Evolutionary conservation across 768 basidiomycete genomes (phyloP).

Genomic region (Amanita polypyramis): DNA sequence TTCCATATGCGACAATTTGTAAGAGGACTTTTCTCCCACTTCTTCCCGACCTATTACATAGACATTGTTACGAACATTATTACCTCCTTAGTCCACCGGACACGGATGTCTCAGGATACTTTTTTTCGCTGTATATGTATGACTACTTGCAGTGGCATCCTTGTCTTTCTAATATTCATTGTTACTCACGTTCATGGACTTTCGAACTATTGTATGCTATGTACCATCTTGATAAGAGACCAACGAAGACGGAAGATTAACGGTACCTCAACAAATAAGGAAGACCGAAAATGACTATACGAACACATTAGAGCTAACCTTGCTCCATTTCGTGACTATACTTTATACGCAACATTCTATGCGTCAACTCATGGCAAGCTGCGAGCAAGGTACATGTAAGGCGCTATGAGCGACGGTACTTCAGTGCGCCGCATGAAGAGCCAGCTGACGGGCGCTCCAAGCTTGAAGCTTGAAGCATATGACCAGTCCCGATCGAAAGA

Average conservation of each 20-base stretch:
- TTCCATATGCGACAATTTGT: constrained; percentile 57
- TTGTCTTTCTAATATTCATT: constrained; percentile 1
- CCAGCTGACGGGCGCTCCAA: too few relatives aligned
- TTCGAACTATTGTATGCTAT: not conserved
- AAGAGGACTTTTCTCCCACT: constrained; percentile 24
- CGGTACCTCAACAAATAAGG: not conserved
- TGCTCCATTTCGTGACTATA: too few relatives aligned
- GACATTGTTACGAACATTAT: constrained; percentile 1
- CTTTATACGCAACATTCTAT: too few relatives aligned
- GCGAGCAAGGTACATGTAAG: too few relatives aligned
- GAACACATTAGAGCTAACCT: too few relatives aligned
- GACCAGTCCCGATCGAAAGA: too few relatives aligned
- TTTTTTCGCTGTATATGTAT: constrained; percentile 1
- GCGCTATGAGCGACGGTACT: too few relatives aligned
- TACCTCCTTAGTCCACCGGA: not conserved
- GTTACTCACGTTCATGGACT: constrained; percentile 3
- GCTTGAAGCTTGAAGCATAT: too few relatives aligned
- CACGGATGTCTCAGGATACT: not conserved
- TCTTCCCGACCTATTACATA: constrained; percentile 20
- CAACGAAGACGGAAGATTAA: not conserved
- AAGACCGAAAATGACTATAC: too few relatives aligned
- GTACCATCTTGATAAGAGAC: not conserved
- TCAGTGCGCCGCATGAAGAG: too few relatives aligned
- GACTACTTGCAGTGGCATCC: not conserved
- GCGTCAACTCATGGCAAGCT: too few relatives aligned